These are phyloP conservation scores for Blastobotrys capitulatus DNA, from an alignment of 1,139 yeast genomes.

Conservation along the genomic window DNA sequence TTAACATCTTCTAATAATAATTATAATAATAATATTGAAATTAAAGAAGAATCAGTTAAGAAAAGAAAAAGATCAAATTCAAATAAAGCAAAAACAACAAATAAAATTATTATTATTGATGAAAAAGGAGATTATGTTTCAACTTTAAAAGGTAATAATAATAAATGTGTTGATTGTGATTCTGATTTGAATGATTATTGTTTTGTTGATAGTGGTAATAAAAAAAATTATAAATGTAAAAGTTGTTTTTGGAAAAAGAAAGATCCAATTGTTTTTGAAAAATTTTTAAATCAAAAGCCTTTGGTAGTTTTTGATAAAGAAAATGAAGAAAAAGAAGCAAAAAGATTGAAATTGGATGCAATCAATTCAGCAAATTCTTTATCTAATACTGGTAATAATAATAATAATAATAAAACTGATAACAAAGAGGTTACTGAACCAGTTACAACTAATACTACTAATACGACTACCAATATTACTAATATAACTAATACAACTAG, in stretches of 20 bases:
- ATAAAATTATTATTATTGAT: slow-evolving; percentile 11
- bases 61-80: neutral
- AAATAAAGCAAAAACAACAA: neutral
- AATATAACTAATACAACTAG: too few relatives aligned
- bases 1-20: neutral
- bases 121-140: slow-evolving; percentile 9
- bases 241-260: slow-evolving; percentile 3
- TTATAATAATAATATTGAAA: neutral
- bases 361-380: too few relatives aligned
- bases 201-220: slow-evolving; percentile 13
- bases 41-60: neutral
- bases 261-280: slow-evolving; percentile 4
- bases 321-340: neutral
- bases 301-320: slow-evolving; percentile 1
- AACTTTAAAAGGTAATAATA: neutral
- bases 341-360: too few relatives aligned
- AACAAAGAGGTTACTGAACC: too few relatives aligned
- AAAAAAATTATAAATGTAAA: neutral
- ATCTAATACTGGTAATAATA: neutral
- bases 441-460: too few relatives aligned
- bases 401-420: too few relatives aligned
- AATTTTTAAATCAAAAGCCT: neutral
- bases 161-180: slow-evolving; percentile 18
- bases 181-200: slow-evolving; percentile 17
- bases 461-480: too few relatives aligned